A percentile compares a stretch with the other conserved stretches of the same genome.
These are phyloP conservation scores for Echria macrotheca DNA, from an alignment of 495 filamentous ascomycete genomes.

Conservation along the genomic window DNA sequence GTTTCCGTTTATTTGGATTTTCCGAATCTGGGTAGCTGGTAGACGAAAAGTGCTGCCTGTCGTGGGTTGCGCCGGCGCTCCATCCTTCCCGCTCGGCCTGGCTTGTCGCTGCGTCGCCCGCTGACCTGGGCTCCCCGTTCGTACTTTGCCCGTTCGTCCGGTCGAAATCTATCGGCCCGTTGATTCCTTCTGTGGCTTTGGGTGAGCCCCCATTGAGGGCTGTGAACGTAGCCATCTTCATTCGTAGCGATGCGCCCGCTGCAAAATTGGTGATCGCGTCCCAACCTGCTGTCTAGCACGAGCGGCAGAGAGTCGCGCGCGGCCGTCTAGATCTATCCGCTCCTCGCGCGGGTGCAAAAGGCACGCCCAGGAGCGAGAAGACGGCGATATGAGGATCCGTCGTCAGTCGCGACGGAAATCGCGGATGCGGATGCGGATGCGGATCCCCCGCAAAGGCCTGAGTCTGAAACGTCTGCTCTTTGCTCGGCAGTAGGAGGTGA, in stretches of 20 bases:
- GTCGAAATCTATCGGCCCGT: slow-evolving; percentile 23
- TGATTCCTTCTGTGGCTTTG: slow-evolving; percentile 31
- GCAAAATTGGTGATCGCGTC: too few relatives aligned
- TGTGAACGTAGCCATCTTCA: slow-evolving; percentile 43
- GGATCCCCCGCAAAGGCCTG: slow-evolving; percentile 8
- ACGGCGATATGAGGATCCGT: too few relatives aligned
- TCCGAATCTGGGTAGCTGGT: slow-evolving; percentile 36
- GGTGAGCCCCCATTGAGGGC: slow-evolving; percentile 45
- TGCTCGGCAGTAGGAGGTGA: slow-evolving; percentile 8
- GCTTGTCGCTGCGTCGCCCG: slow-evolving; percentile 24
- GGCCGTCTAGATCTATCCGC: too few relatives aligned
- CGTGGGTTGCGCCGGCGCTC: slow-evolving; percentile 27
- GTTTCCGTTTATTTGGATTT: slow-evolving; percentile 48
- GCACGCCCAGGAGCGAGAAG: too few relatives aligned
- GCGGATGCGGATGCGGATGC: slow-evolving; percentile 12
- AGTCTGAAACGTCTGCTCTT: slow-evolving; percentile 13
- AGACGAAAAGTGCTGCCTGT: slow-evolving; percentile 34
- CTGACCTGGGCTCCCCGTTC: slow-evolving; percentile 26
- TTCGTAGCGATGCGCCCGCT: too few relatives aligned
- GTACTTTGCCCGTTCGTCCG: slow-evolving; percentile 19
- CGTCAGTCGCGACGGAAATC: neutral
- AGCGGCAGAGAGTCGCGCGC: too few relatives aligned
- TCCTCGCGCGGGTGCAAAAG: too few relatives aligned
- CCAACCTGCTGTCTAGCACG: too few relatives aligned
- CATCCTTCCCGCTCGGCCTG: slow-evolving; percentile 31